Evolutionary conservation across 805 yeast species (phyloP).

Genomic region (Wickerhamomyces ciferrii): DNA sequence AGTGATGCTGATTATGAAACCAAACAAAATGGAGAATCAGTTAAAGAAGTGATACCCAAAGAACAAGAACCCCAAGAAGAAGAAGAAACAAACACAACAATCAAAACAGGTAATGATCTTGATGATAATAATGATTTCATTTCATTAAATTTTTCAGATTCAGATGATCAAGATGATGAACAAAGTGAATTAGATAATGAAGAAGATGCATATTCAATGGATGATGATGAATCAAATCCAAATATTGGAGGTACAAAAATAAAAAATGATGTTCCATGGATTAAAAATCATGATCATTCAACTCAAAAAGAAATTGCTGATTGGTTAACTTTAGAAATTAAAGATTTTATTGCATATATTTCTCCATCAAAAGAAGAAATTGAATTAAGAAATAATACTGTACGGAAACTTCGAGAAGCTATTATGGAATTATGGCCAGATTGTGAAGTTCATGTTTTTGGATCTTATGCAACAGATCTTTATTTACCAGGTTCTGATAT

Average conservation of each 20-base stretch:
- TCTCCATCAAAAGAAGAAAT: constrained; percentile 81
- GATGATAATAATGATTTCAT: constrained; percentile 37
- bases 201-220: constrained; percentile 23
- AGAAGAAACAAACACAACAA: neutral
- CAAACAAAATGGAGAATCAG: neutral
- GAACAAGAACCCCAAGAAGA: neutral
- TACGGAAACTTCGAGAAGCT: constrained; percentile 50
- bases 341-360: constrained; percentile 77
- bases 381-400: constrained; percentile 56
- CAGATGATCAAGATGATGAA: constrained; percentile 21
- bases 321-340: constrained; percentile 83
- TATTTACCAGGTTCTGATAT: constrained; percentile 95
- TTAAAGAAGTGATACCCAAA: neutral
- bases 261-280: constrained; percentile 58
- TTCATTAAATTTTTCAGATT: constrained; percentile 29
- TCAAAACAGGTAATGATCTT: constrained; percentile 20
- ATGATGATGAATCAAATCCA: constrained; percentile 15
- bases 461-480: constrained; percentile 90
- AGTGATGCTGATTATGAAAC: neutral
- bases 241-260: constrained; percentile 8
- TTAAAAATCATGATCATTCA: constrained; percentile 71
- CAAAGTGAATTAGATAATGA: constrained; percentile 13
- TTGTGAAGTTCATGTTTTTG: constrained; percentile 80
- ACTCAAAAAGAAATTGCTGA: constrained; percentile 73
- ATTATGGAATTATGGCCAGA: constrained; percentile 65